These are phyloP conservation scores for Lactarius hatsudake DNA, from an alignment of 768 basidiomycete species.

Conservation along the genomic window DNA sequence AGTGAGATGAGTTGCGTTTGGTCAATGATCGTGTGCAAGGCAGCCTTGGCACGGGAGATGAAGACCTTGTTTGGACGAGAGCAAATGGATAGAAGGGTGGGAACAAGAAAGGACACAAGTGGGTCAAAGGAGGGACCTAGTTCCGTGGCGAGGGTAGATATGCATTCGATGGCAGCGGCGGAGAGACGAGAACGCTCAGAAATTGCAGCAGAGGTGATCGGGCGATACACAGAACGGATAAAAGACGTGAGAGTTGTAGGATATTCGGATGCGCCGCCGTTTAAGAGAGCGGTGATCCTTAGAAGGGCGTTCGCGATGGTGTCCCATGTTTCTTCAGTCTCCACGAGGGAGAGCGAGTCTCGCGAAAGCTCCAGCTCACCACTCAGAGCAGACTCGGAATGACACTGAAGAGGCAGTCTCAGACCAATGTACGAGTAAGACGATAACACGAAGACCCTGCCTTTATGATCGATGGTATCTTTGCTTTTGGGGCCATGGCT, in stretches of 20 bases:
- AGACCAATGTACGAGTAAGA: background rate
- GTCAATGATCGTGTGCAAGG: slow-evolving; percentile 61
- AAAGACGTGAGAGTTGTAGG: slow-evolving; percentile 49
- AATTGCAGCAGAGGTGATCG: slow-evolving; percentile 56
- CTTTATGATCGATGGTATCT: slow-evolving; percentile 20
- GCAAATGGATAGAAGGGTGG: slow-evolving; percentile 63
- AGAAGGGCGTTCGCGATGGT: slow-evolving; percentile 51
- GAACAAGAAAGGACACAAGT: slow-evolving; percentile 63
- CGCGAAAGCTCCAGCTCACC: slow-evolving; percentile 35
- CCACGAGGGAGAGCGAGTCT: slow-evolving; percentile 44
- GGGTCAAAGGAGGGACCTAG: slow-evolving; percentile 65
- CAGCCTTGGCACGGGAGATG: slow-evolving; percentile 58
- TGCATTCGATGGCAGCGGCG: slow-evolving; percentile 59
- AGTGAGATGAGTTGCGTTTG: slow-evolving; percentile 64
- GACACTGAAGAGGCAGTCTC: slow-evolving; percentile 13
- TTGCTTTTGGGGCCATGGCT: slow-evolving; percentile 25
- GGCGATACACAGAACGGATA: slow-evolving; percentile 51
- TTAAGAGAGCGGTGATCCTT: slow-evolving; percentile 47
- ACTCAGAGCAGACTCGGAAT: slow-evolving; percentile 23
- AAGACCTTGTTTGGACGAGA: slow-evolving; percentile 78
- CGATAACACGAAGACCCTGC: background rate
- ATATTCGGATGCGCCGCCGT: slow-evolving; percentile 51
- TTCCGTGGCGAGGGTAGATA: slow-evolving; percentile 51
- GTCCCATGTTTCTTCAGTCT: slow-evolving; percentile 84
- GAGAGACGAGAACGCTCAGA: slow-evolving; percentile 77